A percentile compares a stretch with the other conserved stretches of the same genome.
These are phyloP conservation scores for Phialophora macrospora DNA, from an alignment of 2,329 filamentous ascomycete species.

Conservation along the genomic window DNA sequence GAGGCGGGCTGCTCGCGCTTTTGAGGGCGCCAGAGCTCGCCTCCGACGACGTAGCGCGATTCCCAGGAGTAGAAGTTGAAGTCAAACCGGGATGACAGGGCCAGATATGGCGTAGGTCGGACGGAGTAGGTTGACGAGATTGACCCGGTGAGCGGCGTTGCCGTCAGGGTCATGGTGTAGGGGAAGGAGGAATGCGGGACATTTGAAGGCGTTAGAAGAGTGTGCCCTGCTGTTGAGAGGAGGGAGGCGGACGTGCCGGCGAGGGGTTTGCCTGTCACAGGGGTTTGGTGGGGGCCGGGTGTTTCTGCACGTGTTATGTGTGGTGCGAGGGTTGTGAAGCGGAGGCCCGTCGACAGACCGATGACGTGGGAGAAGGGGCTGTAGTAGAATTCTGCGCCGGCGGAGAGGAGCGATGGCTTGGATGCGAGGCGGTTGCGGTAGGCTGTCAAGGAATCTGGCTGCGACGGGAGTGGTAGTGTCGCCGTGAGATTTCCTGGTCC, in stretches of 20 bases:
- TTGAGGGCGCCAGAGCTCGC: constrained; percentile 82
- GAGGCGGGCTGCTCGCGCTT: not conserved
- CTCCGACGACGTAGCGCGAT: constrained; percentile 87
- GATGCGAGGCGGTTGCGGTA: constrained; percentile 32
- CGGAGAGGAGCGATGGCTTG: constrained; percentile 74
- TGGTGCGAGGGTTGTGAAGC: constrained; percentile 76
- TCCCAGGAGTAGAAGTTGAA: constrained; percentile 99
- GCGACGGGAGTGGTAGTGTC: constrained; percentile 36
- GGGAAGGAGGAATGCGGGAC: constrained; percentile 72
- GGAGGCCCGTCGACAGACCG: constrained; percentile 82
- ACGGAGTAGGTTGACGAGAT: constrained; percentile 91
- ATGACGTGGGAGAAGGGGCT: constrained; percentile 92
- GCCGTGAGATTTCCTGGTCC: constrained; percentile 16
- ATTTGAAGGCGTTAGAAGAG: constrained; percentile 38
- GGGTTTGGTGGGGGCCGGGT: constrained; percentile 58
- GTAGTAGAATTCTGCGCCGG: constrained; percentile 93
- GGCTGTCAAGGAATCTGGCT: constrained; percentile 43
- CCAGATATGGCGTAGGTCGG: constrained; percentile 78
- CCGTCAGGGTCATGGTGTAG: constrained; percentile 87
- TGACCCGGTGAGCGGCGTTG: constrained; percentile 94
- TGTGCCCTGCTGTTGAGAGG: constrained; percentile 35
- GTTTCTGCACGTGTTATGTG: constrained; percentile 44
- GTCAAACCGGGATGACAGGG: constrained; percentile 87
- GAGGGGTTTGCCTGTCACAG: constrained; percentile 31
- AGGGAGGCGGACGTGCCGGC: constrained; percentile 39